Evolutionary conservation across 306 rosid species (phyloP).

Genomic region (Psophocarpus tetragonolobus): DNA sequence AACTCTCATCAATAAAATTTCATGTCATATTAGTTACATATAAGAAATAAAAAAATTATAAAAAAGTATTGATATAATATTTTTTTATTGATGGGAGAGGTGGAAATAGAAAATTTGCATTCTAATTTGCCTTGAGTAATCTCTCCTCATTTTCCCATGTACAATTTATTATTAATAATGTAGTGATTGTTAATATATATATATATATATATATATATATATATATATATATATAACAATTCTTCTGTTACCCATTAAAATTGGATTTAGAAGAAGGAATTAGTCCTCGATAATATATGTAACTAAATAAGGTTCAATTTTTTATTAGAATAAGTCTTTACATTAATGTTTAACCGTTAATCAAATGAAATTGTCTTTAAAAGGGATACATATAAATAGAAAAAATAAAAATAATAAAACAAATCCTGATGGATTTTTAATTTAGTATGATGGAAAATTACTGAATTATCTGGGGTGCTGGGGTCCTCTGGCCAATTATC

Average conservation of each 20-base stretch:
- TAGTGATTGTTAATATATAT: not conserved
- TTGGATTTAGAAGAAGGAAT: not conserved
- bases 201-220: no score
- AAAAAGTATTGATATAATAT: no score
- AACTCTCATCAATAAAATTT: no score
- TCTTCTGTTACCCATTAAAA: no score
- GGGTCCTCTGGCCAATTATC: conserved; percentile 8
- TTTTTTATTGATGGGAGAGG: no score
- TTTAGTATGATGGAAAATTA: not conserved
- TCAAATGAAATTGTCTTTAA: not conserved
- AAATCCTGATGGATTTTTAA: not conserved
- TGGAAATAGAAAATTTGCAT: not conserved
- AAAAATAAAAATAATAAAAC: not conserved
- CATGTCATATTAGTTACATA: no score
- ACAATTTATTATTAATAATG: not conserved
- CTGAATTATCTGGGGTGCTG: not conserved
- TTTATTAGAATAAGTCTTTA: not conserved
- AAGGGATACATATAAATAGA: not conserved
- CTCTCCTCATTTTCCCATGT: not conserved
- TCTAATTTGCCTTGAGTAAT: not conserved
- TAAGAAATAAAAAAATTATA: no score
- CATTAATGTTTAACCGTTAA: not conserved
- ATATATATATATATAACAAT: no score
- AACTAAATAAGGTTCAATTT: no score
- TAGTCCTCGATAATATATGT: no score